phyloP scores from a whole-genome alignment of 148 eudicot genomes.

The Vaccinium darrowii region DNA sequence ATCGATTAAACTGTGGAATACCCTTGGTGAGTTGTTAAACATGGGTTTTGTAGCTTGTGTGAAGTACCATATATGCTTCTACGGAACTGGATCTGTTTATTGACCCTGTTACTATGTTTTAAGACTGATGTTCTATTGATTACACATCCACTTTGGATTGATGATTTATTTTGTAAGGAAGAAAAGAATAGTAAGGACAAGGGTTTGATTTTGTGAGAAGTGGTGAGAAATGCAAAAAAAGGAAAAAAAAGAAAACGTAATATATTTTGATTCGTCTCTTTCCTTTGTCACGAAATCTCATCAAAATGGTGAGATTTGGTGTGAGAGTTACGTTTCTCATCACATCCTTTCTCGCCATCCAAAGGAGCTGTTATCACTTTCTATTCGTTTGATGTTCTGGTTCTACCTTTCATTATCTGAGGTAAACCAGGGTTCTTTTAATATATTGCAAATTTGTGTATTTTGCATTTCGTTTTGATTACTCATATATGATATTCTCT shows the following conservation, averaged over 20 bases:
- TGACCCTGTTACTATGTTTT: neutral
- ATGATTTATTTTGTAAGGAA: neutral
- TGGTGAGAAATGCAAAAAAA: neutral
- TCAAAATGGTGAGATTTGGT: neutral
- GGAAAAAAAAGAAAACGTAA: too few relatives aligned
- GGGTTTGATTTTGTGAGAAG: neutral
- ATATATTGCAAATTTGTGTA: too few relatives aligned
- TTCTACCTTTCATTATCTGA: too few relatives aligned
- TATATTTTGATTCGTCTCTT: neutral
- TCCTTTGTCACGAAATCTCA: neutral
- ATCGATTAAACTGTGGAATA: slow-evolving; percentile 89
- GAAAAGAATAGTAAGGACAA: neutral
- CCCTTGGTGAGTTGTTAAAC: slow-evolving; percentile 34
- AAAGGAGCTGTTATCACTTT: neutral
- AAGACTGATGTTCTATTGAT: too few relatives aligned
- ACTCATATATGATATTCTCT: neutral
- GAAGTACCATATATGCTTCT: too few relatives aligned
- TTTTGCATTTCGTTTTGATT: neutral
- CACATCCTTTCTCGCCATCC: neutral
- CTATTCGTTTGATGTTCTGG: too few relatives aligned
- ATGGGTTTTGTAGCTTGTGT: too few relatives aligned
- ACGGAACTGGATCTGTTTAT: too few relatives aligned
- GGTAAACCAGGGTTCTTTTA: neutral
- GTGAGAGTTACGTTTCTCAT: neutral
- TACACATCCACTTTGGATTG: neutral